Conservation (phyloP, 495 filamentous ascomycete genomes). For the Penicillium argentinense region DNA sequence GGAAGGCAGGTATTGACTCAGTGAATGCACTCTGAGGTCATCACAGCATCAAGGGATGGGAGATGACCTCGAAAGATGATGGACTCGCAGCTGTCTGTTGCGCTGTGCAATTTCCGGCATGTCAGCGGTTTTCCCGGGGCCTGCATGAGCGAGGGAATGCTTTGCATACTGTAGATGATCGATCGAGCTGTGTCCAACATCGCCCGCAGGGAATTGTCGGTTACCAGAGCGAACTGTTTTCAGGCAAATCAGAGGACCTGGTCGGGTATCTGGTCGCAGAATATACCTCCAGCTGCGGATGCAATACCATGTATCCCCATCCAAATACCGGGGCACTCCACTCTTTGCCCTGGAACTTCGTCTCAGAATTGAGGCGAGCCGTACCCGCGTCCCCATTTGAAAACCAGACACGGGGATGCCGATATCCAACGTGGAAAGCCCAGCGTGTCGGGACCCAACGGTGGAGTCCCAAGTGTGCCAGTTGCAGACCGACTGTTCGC, state of each 20-base stretch:
- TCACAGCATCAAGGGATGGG: neutral
- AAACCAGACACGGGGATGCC: too few species aligned
- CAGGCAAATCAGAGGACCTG: conserved; percentile 1
- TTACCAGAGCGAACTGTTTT: conserved; percentile 1
- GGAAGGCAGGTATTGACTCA: neutral
- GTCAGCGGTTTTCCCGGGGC: conserved; percentile 15
- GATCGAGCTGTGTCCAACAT: conserved; percentile 19
- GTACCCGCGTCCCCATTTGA: too few species aligned
- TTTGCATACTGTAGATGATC: conserved; percentile 23
- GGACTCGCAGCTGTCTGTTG: too few species aligned
- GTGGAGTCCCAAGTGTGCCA: neutral
- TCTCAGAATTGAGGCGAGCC: too few species aligned
- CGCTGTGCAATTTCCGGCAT: conserved; percentile 9
- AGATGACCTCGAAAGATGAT: conserved; percentile 8
- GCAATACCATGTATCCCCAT: too few species aligned
- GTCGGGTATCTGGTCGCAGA: too few species aligned
- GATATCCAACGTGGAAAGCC: too few species aligned
- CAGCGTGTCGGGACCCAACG: neutral
- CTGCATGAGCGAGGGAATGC: conserved; percentile 18
- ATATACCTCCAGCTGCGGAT: neutral
- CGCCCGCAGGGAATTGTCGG: conserved; percentile 11
- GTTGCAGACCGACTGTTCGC: neutral
- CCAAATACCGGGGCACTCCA: too few species aligned
- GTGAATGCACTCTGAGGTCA: conserved; percentile 6
- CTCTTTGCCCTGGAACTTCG: too few species aligned